phyloP scores from a whole-genome alignment of 2,329 filamentous ascomycete genomes.

The Knoxdaviesia capensis region DNA sequence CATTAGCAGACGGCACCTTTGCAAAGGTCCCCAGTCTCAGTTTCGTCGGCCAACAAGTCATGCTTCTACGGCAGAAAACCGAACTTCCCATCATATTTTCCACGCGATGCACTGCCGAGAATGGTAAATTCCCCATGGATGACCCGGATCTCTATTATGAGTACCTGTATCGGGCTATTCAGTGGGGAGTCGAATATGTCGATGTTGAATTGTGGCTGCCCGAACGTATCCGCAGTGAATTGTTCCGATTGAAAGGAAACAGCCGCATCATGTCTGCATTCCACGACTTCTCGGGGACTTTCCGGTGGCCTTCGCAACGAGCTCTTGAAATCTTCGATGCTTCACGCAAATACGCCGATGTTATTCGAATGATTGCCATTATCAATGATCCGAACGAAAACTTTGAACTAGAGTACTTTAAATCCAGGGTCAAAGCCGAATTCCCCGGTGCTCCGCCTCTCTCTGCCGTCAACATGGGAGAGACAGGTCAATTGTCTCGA shows the following conservation, averaged over 20 bases:
- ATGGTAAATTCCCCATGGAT: conserved; percentile 70
- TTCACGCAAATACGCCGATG: conserved; percentile 57
- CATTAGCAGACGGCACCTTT: conserved; percentile 38
- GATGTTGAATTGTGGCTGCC: conserved; percentile 80
- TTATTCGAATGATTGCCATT: conserved; percentile 80
- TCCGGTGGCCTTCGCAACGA: conserved; percentile 61
- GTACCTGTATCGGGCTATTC: conserved; percentile 65
- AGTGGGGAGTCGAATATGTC: conserved; percentile 81
- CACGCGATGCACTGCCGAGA: conserved; percentile 61
- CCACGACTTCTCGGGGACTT: conserved; percentile 69
- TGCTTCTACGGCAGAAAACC: conserved; percentile 64
- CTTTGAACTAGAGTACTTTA: conserved; percentile 79
- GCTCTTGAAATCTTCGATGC: conserved; percentile 53
- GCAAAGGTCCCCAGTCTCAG: conserved; percentile 54
- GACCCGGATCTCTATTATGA: conserved; percentile 54
- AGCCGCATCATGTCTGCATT: conserved; percentile 84
- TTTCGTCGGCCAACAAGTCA: conserved; percentile 73
- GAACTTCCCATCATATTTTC: conserved; percentile 86
- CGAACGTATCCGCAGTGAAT: conserved; percentile 45
- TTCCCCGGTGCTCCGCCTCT: conserved; percentile 52
- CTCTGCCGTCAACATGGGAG: conserved; percentile 74
- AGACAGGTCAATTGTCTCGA: conserved; percentile 66
- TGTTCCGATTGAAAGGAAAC: conserved; percentile 53
- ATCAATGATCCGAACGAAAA: conserved; percentile 69
- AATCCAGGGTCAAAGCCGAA: conserved; percentile 51